Percentiles rank a stretch among this genome's conserved stretches.
Conservation (phyloP, 345 rosid genomes). For the Punica granatum region DNA sequence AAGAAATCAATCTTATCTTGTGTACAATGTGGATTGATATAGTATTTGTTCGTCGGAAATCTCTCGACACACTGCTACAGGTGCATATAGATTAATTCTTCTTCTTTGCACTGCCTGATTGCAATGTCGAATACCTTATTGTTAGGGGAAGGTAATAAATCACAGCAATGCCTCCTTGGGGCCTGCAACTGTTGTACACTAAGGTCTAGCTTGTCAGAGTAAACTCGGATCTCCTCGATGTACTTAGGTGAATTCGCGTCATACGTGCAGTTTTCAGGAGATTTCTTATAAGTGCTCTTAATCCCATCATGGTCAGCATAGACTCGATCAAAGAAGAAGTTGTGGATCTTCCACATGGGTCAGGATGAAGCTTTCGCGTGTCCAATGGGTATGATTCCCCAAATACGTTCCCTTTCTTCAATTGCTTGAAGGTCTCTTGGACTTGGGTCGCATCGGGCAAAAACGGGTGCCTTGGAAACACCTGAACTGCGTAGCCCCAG, state of each 20-base stretch:
- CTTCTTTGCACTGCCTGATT: conserved; percentile 59
- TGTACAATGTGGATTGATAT: no score
- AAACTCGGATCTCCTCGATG: conserved; percentile 56
- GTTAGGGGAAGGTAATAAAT: conserved; percentile 48
- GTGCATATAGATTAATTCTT: conserved; percentile 57
- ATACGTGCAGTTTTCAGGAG: conserved; percentile 35
- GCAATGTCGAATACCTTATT: conserved; percentile 48
- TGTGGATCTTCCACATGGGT: conserved; percentile 66
- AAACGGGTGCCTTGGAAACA: conserved; percentile 29
- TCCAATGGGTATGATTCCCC: conserved; percentile 45
- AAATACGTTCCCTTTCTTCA: conserved; percentile 40
- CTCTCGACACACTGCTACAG: no score
- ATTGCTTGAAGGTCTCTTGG: conserved; percentile 60
- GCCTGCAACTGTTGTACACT: conserved; percentile 55
- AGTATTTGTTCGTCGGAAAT: no score
- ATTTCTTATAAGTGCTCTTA: conserved; percentile 42
- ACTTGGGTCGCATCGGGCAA: conserved; percentile 38
- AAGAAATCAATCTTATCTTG: no score
- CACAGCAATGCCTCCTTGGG: conserved; percentile 88
- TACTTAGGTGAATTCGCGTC: conserved; percentile 45
- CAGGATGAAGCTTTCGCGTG: conserved; percentile 37
- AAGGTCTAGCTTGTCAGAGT: conserved; percentile 47
- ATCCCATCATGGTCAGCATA: conserved; percentile 21
- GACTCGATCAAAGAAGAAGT: conserved; percentile 49
- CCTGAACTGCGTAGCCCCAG: conserved; percentile 84